Base-by-base conservation (phyloP, 179 eudicot species). In the Silene noctiflora region DNA sequence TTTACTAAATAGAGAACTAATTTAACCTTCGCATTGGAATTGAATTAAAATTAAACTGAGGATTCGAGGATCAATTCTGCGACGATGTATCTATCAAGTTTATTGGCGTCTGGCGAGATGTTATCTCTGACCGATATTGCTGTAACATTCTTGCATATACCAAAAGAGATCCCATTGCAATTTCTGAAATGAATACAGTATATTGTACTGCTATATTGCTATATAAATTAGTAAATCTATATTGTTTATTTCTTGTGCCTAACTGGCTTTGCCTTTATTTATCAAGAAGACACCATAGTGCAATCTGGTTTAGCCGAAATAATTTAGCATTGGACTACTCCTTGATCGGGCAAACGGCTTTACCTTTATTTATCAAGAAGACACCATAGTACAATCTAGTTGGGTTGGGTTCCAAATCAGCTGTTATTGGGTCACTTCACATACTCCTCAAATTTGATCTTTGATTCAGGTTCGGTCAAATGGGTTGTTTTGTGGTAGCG, bases 121-220 rank as follows among this genome's bases (percentile, higher is more conserved):
- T 51, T 44, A 71, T 70, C 35, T 73, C 8, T 66, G 66, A 16
- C 51, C 39, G 44, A 64, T 58, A 29, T 75, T 75, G 66, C 33
- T 75, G 73, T 65, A 64, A 35, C 63, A 55, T 56, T 69, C 19
- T 66, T 22, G 7, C 51, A 14, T 16, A 20, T 56, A 35, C 14
- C 48, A 11, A 8, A 68, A 76, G 65, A 10, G 20, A 71, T 58
- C 13, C 21, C 53, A 59, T 55, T 8, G 42, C n/a, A 20, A 25
- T 64, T 11, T 58, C 66, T 17, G 71, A 53, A 72, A 58, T 35
- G 53, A 75, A 69, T 62, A 44, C 51, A 44, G 51, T 44, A 22
- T 51, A 69, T 24, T 70, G 66, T 53, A 78, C 16, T 51, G 64
- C 35, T 20, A 42, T 48, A 53, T n/a, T 51, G 56, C 35, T 14